Conservation (phyloP, 257 asterid genomes). For the Phtheirospermum japonicum region DNA sequence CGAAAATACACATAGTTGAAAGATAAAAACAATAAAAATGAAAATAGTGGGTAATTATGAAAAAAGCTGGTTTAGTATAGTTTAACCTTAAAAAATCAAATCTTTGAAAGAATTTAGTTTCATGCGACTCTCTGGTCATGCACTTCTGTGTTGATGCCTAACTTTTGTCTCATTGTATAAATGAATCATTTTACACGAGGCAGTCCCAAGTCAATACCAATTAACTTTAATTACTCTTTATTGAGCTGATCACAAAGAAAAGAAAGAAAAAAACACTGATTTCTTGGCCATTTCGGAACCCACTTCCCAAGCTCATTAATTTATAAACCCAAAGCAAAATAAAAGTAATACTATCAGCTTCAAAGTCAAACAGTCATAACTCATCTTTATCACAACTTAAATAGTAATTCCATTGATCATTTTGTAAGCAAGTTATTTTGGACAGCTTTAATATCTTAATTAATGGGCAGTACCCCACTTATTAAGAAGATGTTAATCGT, state of each 20-base stretch:
- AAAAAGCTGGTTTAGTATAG: no score
- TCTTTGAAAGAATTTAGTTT: no score
- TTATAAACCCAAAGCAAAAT: slow-evolving; percentile 35
- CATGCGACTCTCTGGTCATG: no score
- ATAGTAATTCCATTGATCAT: not conserved
- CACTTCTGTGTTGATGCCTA: no score
- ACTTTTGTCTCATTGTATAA: no score
- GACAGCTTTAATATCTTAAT: not conserved
- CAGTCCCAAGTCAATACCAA: slow-evolving; percentile 29
- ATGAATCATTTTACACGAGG: slow-evolving; percentile 29
- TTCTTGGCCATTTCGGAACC: slow-evolving; percentile 38
- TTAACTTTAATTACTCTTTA: slow-evolving; percentile 22
- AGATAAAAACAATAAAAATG: no score
- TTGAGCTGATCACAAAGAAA: slow-evolving; percentile 21
- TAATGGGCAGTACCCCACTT: no score
- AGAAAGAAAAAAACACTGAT: slow-evolving; percentile 27
- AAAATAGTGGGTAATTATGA: no score
- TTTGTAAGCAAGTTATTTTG: not conserved
- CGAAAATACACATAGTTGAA: no score
- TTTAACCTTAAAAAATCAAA: no score
- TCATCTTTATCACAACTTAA: slow-evolving; percentile 27
- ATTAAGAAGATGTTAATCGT: no score
- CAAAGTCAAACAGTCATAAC: slow-evolving; percentile 45
- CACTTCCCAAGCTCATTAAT: slow-evolving; percentile 37
- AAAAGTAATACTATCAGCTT: slow-evolving; percentile 15